Conservation (phyloP, 164 flowering plant genomes). For the Nymphaea thermarum region DNA sequence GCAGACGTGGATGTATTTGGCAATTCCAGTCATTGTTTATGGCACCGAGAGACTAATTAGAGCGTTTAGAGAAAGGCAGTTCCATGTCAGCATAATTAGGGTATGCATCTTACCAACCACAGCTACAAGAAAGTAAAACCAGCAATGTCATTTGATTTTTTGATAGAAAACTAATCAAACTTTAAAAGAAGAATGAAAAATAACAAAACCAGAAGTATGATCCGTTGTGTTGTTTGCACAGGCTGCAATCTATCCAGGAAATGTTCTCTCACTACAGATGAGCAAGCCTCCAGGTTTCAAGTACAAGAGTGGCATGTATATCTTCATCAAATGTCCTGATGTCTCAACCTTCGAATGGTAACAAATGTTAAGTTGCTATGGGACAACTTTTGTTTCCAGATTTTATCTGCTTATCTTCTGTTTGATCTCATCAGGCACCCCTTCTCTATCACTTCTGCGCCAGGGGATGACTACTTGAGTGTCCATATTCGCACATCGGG, state of each 20-base stretch:
- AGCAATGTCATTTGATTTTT: too few relatives aligned
- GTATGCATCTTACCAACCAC: slow-evolving; percentile 12
- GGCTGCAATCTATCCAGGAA: slow-evolving; percentile 75
- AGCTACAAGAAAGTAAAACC: too few relatives aligned
- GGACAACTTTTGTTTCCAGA: not conserved
- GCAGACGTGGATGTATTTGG: slow-evolving; percentile 97
- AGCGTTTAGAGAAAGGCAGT: slow-evolving; percentile 22
- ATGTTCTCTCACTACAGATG: slow-evolving; percentile 76
- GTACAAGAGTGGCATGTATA: slow-evolving; percentile 93
- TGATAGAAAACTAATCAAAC: too few relatives aligned
- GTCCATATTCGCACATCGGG: slow-evolving; percentile 77
- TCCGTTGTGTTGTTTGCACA: slow-evolving; percentile 11
- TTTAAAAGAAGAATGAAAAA: not conserved
- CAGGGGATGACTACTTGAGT: slow-evolving; percentile 76
- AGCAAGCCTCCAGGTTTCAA: slow-evolving; percentile 79
- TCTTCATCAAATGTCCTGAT: slow-evolving; percentile 82
- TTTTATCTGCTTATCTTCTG: not conserved
- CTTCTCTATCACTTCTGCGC: slow-evolving; percentile 96
- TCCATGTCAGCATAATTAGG: slow-evolving; percentile 50
- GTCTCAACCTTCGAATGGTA: slow-evolving; percentile 86
- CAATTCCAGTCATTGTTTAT: slow-evolving; percentile 47
- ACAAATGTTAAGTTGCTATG: not conserved
- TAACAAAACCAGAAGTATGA: not conserved
- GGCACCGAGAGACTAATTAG: slow-evolving; percentile 44
- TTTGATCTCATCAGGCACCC: slow-evolving; percentile 62